Conservation (phyloP, 768 basidiomycete genomes). For the Termitomyces sp. region DNA sequence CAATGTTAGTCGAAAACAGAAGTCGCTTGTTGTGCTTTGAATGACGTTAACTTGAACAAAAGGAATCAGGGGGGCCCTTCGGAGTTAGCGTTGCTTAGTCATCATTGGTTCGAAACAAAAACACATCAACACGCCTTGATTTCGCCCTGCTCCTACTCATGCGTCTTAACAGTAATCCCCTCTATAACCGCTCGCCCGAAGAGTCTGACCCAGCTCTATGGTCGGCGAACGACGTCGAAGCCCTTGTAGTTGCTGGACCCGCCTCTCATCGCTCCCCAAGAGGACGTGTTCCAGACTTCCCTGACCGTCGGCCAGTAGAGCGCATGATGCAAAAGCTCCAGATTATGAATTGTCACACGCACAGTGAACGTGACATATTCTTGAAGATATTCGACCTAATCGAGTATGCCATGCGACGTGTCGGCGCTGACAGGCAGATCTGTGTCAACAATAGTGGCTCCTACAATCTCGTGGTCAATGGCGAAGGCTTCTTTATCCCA, state of each 20-base stretch:
- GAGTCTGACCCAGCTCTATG: not conserved
- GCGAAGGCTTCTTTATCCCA: too few species aligned
- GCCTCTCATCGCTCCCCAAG: not conserved
- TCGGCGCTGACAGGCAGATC: not conserved
- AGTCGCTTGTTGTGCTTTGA: too few species aligned
- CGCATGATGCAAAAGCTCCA: too few species aligned
- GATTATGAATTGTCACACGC: too few species aligned
- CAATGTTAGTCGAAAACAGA: too few species aligned
- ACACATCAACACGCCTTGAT: too few species aligned
- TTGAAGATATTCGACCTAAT: not conserved
- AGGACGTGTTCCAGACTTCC: not conserved
- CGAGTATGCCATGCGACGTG: not conserved
- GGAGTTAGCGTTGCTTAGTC: too few species aligned
- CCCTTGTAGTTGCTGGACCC: not conserved
- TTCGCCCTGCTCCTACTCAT: not conserved
- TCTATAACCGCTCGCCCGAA: not conserved
- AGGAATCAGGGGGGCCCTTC: too few species aligned
- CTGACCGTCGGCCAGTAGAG: not conserved
- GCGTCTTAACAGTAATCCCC: not conserved
- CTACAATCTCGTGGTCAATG: not conserved
- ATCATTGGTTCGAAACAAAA: too few species aligned
- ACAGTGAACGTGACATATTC: not conserved
- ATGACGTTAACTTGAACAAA: too few species aligned
- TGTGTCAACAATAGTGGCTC: not conserved
- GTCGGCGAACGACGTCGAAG: not conserved